Conservation (phyloP, 2,329 filamentous ascomycete species). For the Helminthosporium solani region DNA sequence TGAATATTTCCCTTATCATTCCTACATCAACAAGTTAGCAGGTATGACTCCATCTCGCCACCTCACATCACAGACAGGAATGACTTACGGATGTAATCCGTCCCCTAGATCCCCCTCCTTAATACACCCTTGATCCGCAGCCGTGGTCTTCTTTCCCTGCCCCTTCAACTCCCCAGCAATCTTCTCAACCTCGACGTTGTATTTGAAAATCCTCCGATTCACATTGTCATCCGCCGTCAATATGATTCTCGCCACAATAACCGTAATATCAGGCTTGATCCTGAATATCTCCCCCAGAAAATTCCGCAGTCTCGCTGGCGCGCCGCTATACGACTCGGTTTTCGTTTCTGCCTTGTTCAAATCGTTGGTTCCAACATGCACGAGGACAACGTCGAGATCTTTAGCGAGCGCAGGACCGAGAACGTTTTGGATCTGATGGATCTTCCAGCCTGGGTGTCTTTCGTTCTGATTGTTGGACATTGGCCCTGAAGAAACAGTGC, state of each 20-base stretch:
- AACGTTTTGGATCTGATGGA: slow-evolving; percentile 25
- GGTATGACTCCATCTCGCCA: too few relatives aligned
- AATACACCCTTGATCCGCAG: slow-evolving; percentile 28
- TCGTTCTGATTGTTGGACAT: slow-evolving; percentile 39
- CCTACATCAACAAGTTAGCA: slow-evolving; percentile 12
- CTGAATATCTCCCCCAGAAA: slow-evolving; percentile 37
- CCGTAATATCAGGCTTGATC: slow-evolving; percentile 31
- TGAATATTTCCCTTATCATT: slow-evolving; percentile 28
- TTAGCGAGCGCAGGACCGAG: slow-evolving; percentile 15
- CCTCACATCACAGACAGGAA: background rate
- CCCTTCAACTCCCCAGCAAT: slow-evolving; percentile 20
- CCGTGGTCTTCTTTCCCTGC: slow-evolving; percentile 24
- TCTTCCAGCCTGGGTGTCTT: slow-evolving; percentile 34
- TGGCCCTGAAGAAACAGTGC: slow-evolving; percentile 31
- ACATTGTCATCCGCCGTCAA: slow-evolving; percentile 14
- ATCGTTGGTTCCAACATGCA: slow-evolving; percentile 30
- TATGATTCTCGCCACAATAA: slow-evolving; percentile 44
- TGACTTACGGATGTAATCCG: slow-evolving; percentile 30
- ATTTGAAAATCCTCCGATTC: slow-evolving; percentile 17
- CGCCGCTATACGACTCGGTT: slow-evolving; percentile 21
- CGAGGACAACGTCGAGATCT: slow-evolving; percentile 24
- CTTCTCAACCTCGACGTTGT: slow-evolving; percentile 24
- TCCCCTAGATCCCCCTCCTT: slow-evolving; percentile 22
- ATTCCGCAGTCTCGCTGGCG: slow-evolving; percentile 34
- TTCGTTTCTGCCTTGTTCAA: slow-evolving; percentile 9